These are phyloP conservation scores for Trichophyton equinum DNA, from an alignment of 2,329 filamentous ascomycete species.

Conservation along the genomic window DNA sequence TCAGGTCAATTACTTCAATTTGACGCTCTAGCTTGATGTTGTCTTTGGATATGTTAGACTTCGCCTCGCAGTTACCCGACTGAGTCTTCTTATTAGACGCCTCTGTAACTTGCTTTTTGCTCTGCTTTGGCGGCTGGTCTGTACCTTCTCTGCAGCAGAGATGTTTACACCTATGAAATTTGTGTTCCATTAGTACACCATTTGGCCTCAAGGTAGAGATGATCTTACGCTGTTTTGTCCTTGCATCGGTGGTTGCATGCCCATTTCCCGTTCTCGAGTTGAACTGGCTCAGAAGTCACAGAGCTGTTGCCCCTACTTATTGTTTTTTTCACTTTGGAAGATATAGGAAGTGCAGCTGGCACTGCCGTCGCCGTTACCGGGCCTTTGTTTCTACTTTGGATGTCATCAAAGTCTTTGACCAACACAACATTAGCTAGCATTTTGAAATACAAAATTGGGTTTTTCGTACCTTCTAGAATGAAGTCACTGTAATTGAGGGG, in stretches of 20 bases:
- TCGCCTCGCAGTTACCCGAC: not conserved
- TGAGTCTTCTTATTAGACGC: not conserved
- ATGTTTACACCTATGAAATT: constrained; percentile 49
- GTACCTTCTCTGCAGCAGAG: constrained; percentile 59
- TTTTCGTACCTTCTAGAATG: not conserved
- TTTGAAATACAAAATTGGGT: not conserved
- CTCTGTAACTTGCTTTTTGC: constrained; percentile 14
- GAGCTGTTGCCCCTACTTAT: constrained; percentile 5
- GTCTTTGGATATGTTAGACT: not conserved
- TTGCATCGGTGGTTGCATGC: constrained; percentile 60
- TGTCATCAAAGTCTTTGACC: constrained; percentile 9
- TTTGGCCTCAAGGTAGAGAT: constrained; percentile 18
- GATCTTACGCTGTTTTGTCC: constrained; percentile 37
- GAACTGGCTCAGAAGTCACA: constrained; percentile 28
- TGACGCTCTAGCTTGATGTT: not conserved
- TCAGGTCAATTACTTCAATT: constrained; percentile 13
- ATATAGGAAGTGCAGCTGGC: not conserved
- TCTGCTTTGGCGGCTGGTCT: constrained; percentile 46
- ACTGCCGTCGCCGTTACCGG: not conserved
- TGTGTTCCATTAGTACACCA: constrained; percentile 17
- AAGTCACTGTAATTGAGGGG: constrained; percentile 3
- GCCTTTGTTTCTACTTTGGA: constrained; percentile 15
- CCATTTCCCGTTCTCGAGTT: constrained; percentile 59
- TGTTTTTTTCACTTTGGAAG: constrained; percentile 8
- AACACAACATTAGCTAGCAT: constrained; percentile 14